Conservation (phyloP, 1,284 basidiomycete species). For the Ustilago hordei region DNA sequence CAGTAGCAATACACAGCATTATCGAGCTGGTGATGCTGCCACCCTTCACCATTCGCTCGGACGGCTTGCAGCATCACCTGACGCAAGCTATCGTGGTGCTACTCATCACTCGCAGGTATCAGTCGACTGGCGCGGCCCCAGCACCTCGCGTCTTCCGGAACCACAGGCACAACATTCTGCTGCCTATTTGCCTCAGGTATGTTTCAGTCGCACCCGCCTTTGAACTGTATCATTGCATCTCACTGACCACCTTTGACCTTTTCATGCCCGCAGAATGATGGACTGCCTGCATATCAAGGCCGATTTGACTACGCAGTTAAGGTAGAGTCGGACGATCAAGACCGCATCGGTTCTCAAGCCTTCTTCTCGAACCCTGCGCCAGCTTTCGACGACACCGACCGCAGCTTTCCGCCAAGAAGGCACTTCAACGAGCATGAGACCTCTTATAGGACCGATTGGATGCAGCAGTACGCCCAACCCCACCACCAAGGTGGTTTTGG, state of each 20-base stretch:
- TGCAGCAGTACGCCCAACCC: not conserved
- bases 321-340: slow-evolving; percentile 10
- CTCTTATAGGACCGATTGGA: slow-evolving; percentile 10
- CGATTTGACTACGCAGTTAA: slow-evolving; percentile 11
- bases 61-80: not conserved
- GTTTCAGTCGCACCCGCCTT: not conserved
- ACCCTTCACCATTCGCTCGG: slow-evolving; percentile 4
- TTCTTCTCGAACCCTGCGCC: slow-evolving; percentile 5
- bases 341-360: not conserved
- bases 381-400: not conserved
- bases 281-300: not conserved
- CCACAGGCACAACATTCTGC: not conserved
- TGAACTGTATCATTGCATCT: not conserved
- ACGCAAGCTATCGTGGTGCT: slow-evolving; percentile 12
- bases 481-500: not conserved
- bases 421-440: not conserved
- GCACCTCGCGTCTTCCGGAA: slow-evolving; percentile 1
- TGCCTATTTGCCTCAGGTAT: slow-evolving; percentile 5
- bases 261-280: slow-evolving; percentile 3
- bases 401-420: not conserved
- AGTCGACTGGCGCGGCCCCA: slow-evolving; percentile 12
- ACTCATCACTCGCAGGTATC: slow-evolving; percentile 13
- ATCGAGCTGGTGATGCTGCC: slow-evolving; percentile 11
- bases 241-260: not conserved
- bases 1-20: not conserved